Base-by-base conservation (phyloP, 2,329 filamentous ascomycete genomes). In the Penicillium glabrum region DNA sequence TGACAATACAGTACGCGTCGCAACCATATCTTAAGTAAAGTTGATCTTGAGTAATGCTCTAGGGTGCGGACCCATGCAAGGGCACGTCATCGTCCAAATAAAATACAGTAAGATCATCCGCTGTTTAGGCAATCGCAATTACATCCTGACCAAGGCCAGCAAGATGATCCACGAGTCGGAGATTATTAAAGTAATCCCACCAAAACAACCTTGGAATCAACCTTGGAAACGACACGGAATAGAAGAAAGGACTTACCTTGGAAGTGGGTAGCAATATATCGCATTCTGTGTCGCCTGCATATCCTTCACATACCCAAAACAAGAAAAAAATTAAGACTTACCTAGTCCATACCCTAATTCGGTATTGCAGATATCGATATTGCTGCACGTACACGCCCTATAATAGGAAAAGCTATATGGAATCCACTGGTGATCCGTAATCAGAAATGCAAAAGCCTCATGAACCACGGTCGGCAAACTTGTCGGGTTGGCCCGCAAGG, bases 401-500 rank as follows among this genome's bases (percentile, higher is more conserved):
- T 13, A 19, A n/a, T 9, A 23, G 3, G 7, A 11, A 41, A 54
- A 49, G 49, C 29, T 19, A 31, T 26, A 29, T 27, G 31, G 33
- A 23, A 16, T 11, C 46, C 23, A 49, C 27, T 14, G 37, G 58
- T 21, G 37, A 41, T 41, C 37, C 37, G 37, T 41, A 21, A 41
- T 41, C 37, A 41, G 37, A 39, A 45, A 46, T 46, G 39, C 48
- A 54, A 47, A 61, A 39, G 21, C 41, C 55, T 47, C 45, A 50
- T 37, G 51, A 63, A 57, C 59, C 56, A 61, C 56, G 54, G 62
- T 65, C 57, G 58, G 58, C 52, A 57, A 63, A 61, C 51, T 47
- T 48, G 61, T 62, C 64, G 60, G 63, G 51, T 60, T 62, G 58
- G 50, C 59, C 64, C 64, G 64, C 63, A 61, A 64, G 57, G 60